Conservation (phyloP, 1,284 basidiomycete genomes). For the Termitomyces sp. region DNA sequence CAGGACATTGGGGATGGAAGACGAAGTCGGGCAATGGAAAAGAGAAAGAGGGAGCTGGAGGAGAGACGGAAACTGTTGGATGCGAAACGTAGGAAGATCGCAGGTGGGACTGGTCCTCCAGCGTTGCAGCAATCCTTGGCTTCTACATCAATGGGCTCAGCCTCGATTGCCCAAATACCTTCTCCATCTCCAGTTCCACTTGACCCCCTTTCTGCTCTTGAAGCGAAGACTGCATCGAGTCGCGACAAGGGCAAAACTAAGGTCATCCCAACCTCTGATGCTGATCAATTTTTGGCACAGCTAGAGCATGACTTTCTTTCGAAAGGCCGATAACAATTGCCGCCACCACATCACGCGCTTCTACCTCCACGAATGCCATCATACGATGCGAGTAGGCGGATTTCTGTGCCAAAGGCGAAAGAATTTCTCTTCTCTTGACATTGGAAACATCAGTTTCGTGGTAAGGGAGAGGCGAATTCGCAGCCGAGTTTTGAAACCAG, state of each 20-base stretch:
- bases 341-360: not conserved
- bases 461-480: not conserved
- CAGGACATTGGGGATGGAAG: constrained; percentile 27
- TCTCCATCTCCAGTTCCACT: not conserved
- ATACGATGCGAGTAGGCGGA: not conserved
- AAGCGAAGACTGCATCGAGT: constrained; percentile 30
- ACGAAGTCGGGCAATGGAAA: constrained; percentile 65
- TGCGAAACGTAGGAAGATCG: constrained; percentile 70
- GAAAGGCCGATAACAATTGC: constrained; percentile 11
- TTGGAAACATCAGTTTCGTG: not conserved
- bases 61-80: constrained; percentile 74
- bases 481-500: not conserved
- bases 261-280: constrained; percentile 30
- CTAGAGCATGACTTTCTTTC: constrained; percentile 45
- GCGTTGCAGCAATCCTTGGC: constrained; percentile 5
- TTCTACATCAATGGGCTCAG: constrained; percentile 1
- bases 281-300: constrained; percentile 61
- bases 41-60: constrained; percentile 75
- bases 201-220: constrained; percentile 50
- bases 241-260: constrained; percentile 26
- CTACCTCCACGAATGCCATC: not conserved
- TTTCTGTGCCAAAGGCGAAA: not conserved
- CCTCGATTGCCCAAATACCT: not conserved
- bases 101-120: constrained; percentile 20
- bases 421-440: not conserved